These are phyloP conservation scores for Naganishia onofrii DNA, from an alignment of 768 basidiomycete genomes.

Conservation along the genomic window DNA sequence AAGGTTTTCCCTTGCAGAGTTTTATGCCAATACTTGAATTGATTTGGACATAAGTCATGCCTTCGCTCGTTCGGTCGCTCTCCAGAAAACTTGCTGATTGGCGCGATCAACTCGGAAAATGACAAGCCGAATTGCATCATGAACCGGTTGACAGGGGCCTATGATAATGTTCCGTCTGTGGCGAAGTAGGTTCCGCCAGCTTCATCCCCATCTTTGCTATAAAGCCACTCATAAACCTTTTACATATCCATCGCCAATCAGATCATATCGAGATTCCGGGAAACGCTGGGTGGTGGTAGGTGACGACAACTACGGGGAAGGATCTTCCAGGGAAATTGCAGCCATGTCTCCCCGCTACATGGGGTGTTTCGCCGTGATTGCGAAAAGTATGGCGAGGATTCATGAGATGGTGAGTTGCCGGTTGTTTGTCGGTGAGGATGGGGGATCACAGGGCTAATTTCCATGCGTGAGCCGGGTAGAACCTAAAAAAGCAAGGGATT, in stretches of 20 bases:
- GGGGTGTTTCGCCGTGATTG: slow-evolving; percentile 54
- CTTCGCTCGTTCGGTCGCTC: not conserved
- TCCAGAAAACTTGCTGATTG: slow-evolving; percentile 33
- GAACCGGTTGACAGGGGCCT: slow-evolving; percentile 30
- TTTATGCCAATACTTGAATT: not conserved
- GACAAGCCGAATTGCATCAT: slow-evolving; percentile 25
- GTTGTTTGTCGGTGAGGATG: slow-evolving; percentile 25
- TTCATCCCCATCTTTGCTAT: not conserved
- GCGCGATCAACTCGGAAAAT: slow-evolving; percentile 33
- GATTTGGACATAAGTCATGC: not conserved
- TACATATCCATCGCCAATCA: not conserved
- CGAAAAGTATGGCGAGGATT: slow-evolving; percentile 33
- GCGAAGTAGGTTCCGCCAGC: slow-evolving; percentile 20
- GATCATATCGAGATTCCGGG: slow-evolving; percentile 27
- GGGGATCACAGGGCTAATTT: slow-evolving; percentile 17
- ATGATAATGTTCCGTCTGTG: slow-evolving; percentile 24
- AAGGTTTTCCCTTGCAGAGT: not conserved
- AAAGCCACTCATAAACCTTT: not conserved
- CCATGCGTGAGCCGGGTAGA: not conserved
- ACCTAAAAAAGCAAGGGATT: slow-evolving; percentile 32
- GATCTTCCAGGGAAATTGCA: slow-evolving; percentile 31
- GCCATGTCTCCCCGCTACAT: slow-evolving; percentile 93
- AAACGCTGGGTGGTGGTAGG: slow-evolving; percentile 31
- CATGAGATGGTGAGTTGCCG: slow-evolving; percentile 31
- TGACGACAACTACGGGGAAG: slow-evolving; percentile 34